Evolutionary conservation across 495 filamentous ascomycete species (phyloP).

Genomic region (Parathielavia hyrcaniae): DNA sequence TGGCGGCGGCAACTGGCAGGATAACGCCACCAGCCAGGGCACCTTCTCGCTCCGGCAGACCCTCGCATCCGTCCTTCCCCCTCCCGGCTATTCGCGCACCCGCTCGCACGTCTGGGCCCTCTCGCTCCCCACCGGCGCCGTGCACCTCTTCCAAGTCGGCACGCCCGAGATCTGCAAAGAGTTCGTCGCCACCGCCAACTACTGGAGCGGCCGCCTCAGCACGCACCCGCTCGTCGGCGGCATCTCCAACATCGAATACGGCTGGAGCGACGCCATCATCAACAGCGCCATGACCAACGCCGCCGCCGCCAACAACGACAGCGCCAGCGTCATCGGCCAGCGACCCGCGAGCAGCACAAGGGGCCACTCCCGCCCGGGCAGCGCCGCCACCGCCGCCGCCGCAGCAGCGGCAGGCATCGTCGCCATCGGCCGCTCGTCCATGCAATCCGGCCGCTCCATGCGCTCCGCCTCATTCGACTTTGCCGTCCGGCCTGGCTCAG

Average conservation of each 20-base stretch:
- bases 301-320: slow-evolving; percentile 42
- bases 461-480: slow-evolving; percentile 42
- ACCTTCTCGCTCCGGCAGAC: slow-evolving; percentile 87
- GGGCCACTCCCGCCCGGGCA: slow-evolving; percentile 40
- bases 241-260: slow-evolving; percentile 95
- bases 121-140: slow-evolving; percentile 84
- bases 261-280: slow-evolving; percentile 87
- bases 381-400: slow-evolving; percentile 29
- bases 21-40: slow-evolving; percentile 81
- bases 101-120: slow-evolving; percentile 93
- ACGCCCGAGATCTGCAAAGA: slow-evolving; percentile 92
- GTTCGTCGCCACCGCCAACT: slow-evolving; percentile 92
- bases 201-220: slow-evolving; percentile 91
- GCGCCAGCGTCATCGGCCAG: slow-evolving; percentile 16
- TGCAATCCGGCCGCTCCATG: slow-evolving; percentile 40
- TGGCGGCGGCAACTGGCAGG: slow-evolving; percentile 94
- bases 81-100: slow-evolving; percentile 86
- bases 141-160: slow-evolving; percentile 95
- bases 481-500: slow-evolving; percentile 40
- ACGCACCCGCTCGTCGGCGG: slow-evolving; percentile 88
- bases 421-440: slow-evolving; percentile 30
- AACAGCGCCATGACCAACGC: slow-evolving; percentile 59
- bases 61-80: slow-evolving; percentile 80
- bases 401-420: slow-evolving; percentile 13
- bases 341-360: slow-evolving; percentile 25